These are phyloP conservation scores for Phytopythium oedochilum DNA, from an alignment of 352 stramenopile genomes.

Conservation along the genomic window DNA sequence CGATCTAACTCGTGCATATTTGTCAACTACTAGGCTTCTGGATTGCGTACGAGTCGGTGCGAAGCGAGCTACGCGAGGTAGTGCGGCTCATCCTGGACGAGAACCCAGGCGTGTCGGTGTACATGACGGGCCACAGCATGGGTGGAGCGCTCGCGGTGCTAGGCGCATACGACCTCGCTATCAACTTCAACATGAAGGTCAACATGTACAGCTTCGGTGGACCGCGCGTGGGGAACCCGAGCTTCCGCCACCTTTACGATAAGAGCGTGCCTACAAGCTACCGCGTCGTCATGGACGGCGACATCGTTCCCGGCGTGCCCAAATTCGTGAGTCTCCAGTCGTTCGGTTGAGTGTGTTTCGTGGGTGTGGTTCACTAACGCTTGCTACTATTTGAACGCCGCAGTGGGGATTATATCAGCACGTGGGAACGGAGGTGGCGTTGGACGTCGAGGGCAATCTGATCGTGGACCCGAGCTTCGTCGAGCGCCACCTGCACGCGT, in stretches of 20 bases:
- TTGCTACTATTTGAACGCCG: not conserved
- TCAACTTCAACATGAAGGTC: constrained; percentile 84
- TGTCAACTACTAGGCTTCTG: constrained; percentile 54
- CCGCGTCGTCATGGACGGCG: constrained; percentile 76
- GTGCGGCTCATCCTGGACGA: constrained; percentile 76
- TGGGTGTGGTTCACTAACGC: not conserved
- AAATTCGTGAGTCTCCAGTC: constrained; percentile 48
- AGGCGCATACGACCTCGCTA: constrained; percentile 77
- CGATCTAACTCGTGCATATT: too few species aligned
- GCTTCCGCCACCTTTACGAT: constrained; percentile 75
- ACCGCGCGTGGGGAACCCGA: constrained; percentile 81
- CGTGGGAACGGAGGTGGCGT: constrained; percentile 61
- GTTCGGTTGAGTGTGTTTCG: not conserved
- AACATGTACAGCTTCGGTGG: constrained; percentile 90
- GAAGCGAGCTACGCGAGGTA: constrained; percentile 71
- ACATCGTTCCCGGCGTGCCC: constrained; percentile 71
- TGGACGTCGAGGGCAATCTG: constrained; percentile 68
- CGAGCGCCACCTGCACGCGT: constrained; percentile 65
- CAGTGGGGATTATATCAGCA: constrained; percentile 79
- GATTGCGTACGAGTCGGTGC: constrained; percentile 79
- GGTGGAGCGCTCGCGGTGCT: constrained; percentile 89
- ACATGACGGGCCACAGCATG: constrained; percentile 91
- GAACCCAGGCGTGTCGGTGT: constrained; percentile 84
- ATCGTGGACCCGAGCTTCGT: constrained; percentile 84
- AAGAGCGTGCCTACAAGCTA: constrained; percentile 74